Base-by-base conservation (phyloP, 31 red algal species). In the Asparagopsis taxiformis region DNA sequence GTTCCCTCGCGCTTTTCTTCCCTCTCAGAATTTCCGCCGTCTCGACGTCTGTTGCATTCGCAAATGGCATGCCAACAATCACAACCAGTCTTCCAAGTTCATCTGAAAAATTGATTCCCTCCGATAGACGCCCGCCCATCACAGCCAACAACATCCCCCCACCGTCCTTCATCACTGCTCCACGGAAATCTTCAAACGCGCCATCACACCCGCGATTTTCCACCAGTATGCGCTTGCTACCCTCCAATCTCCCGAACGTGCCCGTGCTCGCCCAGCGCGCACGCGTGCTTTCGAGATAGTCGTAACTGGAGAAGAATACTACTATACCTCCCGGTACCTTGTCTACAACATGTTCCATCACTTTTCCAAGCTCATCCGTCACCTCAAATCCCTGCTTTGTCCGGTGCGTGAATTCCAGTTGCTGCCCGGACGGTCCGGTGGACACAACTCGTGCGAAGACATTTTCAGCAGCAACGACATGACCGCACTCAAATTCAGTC, bases 91-190 rank as follows among this genome's bases (percentile, higher is more conserved):
- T 77, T 41, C 91, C 95, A 29, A 90, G 36, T 2, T 79, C 90
- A 68, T 98, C 91, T 17, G 72, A 66, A 86, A 98, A 93, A 60
- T 98, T 98, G 55, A 98, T 98, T 22, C 95, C 95, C 61, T 98
- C 95, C 3, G 90, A 94, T 8, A 98, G 62, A 35, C 70, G 80
- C 2, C 95, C 95, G 33, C 85, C 85, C 67, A 98, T 76, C 6
- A 98, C 85, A 28, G 95, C 89, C 23, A 48, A 57, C 26, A 98
- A 79, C 30, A 98, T 31, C 17, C 77, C 95, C 25, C 89, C 89
- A 11, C 34, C 38, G 38, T 82, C 70, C 24, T 46, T 32, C 55
- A 55, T 44, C 21, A 84, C 31, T 15, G 31, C 23, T n/a, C 16
- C 54, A 0, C 60, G 57, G 36, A 73, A 84, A 5, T 74, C 69